A percentile compares a stretch with the other conserved stretches of the same genome.
Conservation (phyloP, 2,329 filamentous ascomycete genomes). For the Cladosporium sp. region DNA sequence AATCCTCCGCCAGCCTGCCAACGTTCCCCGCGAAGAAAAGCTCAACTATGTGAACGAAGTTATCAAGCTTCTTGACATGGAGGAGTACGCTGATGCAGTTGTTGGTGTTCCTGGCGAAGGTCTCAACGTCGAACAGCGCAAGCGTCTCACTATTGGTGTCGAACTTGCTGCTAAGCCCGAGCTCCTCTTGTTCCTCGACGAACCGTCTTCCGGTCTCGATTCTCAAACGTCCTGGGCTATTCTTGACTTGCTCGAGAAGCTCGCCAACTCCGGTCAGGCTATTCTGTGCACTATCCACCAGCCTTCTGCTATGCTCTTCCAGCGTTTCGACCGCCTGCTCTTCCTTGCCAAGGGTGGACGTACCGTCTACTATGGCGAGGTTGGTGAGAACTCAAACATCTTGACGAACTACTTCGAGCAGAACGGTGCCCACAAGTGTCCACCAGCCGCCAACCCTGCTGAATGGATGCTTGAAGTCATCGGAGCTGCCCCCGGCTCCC, state of each 20-base stretch:
- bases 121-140: slow-evolving; percentile 64
- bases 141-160: slow-evolving; percentile 89
- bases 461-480: slow-evolving; percentile 69
- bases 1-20: slow-evolving; percentile 73
- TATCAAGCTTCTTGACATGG: slow-evolving; percentile 86
- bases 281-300: slow-evolving; percentile 98
- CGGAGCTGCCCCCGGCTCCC: slow-evolving; percentile 47
- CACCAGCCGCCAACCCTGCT: slow-evolving; percentile 68
- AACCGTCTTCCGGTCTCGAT: slow-evolving; percentile 91
- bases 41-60: slow-evolving; percentile 84
- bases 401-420: slow-evolving; percentile 73
- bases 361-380: slow-evolving; percentile 78
- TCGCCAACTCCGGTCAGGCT: slow-evolving; percentile 83
- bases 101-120: slow-evolving; percentile 89
- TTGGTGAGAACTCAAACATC: slow-evolving; percentile 65
- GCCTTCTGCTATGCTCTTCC: slow-evolving; percentile 91
- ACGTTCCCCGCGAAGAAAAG: slow-evolving; percentile 71
- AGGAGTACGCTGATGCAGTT: slow-evolving; percentile 82
- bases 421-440: slow-evolving; percentile 63
- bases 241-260: slow-evolving; percentile 78
- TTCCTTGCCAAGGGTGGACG: slow-evolving; percentile 72
- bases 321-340: slow-evolving; percentile 78
- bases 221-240: slow-evolving; percentile 93
- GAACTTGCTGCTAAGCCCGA: slow-evolving; percentile 90
- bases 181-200: slow-evolving; percentile 85